phyloP scores from a whole-genome alignment of 2,329 filamentous ascomycete species.

The Saccharata proteae region DNA sequence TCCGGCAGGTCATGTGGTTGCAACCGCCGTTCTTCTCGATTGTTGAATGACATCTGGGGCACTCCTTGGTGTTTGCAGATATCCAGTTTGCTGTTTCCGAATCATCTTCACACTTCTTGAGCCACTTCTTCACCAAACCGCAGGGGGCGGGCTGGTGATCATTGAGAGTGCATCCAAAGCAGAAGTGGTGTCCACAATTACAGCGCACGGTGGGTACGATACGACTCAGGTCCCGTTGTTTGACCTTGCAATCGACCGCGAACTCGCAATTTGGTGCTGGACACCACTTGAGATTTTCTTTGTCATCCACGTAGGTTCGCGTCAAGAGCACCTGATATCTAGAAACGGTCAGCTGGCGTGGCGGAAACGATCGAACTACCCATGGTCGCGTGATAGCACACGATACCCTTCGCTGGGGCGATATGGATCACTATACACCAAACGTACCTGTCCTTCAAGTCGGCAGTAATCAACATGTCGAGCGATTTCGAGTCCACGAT shows the following conservation, averaged over 20 bases:
- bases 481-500: conserved; percentile 87
- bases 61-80: conserved; percentile 96
- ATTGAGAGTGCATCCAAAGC: conserved; percentile 80
- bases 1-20: conserved; percentile 96
- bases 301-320: conserved; percentile 93
- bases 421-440: conserved; percentile 1
- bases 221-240: conserved; percentile 71
- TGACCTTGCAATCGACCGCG: conserved; percentile 77
- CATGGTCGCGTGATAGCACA: no score
- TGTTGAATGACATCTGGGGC: conserved; percentile 87
- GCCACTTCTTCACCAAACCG: conserved; percentile 80
- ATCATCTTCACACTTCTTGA: conserved; percentile 97
- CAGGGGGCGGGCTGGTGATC: conserved; percentile 95
- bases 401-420: no score
- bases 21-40: conserved; percentile 98
- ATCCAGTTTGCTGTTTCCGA: conserved; percentile 99
- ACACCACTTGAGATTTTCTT: conserved; percentile 92
- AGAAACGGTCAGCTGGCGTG: conserved; percentile 11
- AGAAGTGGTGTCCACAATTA: conserved; percentile 75
- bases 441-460: conserved; percentile 43
- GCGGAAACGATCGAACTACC: no score
- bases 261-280: conserved; percentile 95
- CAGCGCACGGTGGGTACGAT: conserved; percentile 88
- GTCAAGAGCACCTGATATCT: conserved; percentile 81
- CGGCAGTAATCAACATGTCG: conserved; percentile 55